These are phyloP conservation scores for Ustilago esculenta DNA, from an alignment of 1,284 basidiomycete species.

Conservation along the genomic window DNA sequence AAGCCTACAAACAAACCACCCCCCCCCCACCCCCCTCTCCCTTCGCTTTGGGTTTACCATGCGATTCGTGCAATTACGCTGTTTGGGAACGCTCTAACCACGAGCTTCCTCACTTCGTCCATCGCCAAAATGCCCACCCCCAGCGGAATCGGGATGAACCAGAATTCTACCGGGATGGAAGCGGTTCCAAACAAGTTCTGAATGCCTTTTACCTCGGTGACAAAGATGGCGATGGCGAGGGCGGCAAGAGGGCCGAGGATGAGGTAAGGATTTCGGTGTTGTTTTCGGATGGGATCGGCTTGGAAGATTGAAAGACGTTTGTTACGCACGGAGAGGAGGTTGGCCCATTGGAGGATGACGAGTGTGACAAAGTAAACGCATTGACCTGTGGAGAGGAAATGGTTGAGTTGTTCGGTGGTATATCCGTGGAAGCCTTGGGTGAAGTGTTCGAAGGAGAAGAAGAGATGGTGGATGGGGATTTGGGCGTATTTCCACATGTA, in stretches of 20 bases:
- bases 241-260: slow-evolving; percentile 45
- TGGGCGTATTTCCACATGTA: slow-evolving; percentile 68
- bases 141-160: slow-evolving; percentile 71
- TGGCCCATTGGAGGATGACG: slow-evolving; percentile 76
- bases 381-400: slow-evolving; percentile 68
- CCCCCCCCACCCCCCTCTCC: no score
- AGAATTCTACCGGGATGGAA: slow-evolving; percentile 70
- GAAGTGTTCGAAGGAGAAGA: slow-evolving; percentile 41
- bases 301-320: slow-evolving; percentile 69
- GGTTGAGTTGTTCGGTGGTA: slow-evolving; percentile 61
- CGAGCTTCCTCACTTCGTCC: slow-evolving; percentile 64
- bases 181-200: slow-evolving; percentile 39
- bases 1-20: no score
- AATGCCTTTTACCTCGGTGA: slow-evolving; percentile 51
- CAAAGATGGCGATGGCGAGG: slow-evolving; percentile 52
- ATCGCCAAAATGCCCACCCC: slow-evolving; percentile 67
- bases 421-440: slow-evolving; percentile 71
- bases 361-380: slow-evolving; percentile 73
- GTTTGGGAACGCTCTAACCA: slow-evolving; percentile 58
- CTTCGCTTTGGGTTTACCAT: no score
- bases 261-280: slow-evolving; percentile 45
- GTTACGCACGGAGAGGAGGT: slow-evolving; percentile 69
- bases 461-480: slow-evolving; percentile 66
- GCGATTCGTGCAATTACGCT: slow-evolving; percentile 60
- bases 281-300: slow-evolving; percentile 40